Evolutionary conservation across 2,329 filamentous ascomycete species (phyloP).

Genomic region (Cyphellophora attinorum): DNA sequence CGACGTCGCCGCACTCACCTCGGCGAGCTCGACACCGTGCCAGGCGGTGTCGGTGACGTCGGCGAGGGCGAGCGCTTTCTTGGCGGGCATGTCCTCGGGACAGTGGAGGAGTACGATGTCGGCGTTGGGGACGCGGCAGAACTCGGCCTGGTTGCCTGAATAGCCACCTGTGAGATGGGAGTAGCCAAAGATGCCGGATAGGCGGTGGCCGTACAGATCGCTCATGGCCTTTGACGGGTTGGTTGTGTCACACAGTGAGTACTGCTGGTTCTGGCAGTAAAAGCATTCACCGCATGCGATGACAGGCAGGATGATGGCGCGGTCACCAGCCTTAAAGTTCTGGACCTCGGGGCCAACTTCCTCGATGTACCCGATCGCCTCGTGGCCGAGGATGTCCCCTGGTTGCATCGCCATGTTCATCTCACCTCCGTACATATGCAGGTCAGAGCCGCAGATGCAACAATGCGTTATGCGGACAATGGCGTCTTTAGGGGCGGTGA

Average conservation of each 20-base stretch:
- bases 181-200: conserved; percentile 25
- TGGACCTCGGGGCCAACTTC: conserved; percentile 19
- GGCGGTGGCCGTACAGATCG: conserved; percentile 22
- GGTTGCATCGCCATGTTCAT: conserved; percentile 21
- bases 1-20: conserved; percentile 21
- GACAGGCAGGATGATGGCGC: conserved; percentile 23
- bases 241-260: too few species aligned
- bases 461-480: conserved; percentile 25
- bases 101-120: conserved; percentile 23
- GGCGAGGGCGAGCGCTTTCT: conserved; percentile 22
- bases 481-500: conserved; percentile 24
- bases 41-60: conserved; percentile 25
- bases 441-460: conserved; percentile 25
- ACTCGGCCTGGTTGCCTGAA: conserved; percentile 27
- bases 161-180: conserved; percentile 25
- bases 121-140: conserved; percentile 25
- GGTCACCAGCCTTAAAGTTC: conserved; percentile 18
- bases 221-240: too few species aligned
- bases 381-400: conserved; percentile 22
- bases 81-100: conserved; percentile 18
- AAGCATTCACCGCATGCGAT: conserved; percentile 23
- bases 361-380: conserved; percentile 23
- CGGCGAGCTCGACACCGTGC: conserved; percentile 24
- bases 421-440: conserved; percentile 24
- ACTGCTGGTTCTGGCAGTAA: conserved; percentile 23